Conservation (phyloP, 148 eudicot genomes). For the Arctostaphylos glauca region DNA sequence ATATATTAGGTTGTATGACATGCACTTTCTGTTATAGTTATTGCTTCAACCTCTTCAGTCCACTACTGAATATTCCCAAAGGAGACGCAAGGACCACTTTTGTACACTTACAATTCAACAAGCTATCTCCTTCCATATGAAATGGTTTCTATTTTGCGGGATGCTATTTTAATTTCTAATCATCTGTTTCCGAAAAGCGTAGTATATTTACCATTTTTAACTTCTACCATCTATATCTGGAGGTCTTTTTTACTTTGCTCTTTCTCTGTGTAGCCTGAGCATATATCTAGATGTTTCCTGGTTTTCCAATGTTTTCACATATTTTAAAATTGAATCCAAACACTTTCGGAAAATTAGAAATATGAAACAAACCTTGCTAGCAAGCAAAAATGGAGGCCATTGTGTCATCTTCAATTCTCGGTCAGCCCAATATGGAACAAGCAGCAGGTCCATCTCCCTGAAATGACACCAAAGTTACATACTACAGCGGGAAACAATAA, state of each 20-base stretch:
- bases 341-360: background rate
- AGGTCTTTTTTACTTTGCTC: background rate
- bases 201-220: background rate
- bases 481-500: conserved; percentile 4
- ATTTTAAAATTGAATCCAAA: background rate
- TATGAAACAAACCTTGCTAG: conserved; percentile 46
- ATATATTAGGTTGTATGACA: background rate
- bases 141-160: background rate
- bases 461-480: conserved; percentile 16
- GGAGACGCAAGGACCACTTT: background rate
- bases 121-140: background rate
- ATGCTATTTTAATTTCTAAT: background rate
- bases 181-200: background rate
- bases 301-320: background rate
- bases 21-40: background rate
- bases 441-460: conserved; percentile 97
- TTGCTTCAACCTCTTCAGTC: background rate
- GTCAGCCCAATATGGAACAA: conserved; percentile 99
- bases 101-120: background rate
- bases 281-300: background rate
- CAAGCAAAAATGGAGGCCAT: conserved; percentile 98
- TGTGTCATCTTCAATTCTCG: conserved; percentile 79
- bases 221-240: background rate
- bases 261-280: background rate
- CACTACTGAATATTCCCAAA: background rate